phyloP scores from a whole-genome alignment of 2,329 filamentous ascomycete species.

The Fusarium sp. region DNA sequence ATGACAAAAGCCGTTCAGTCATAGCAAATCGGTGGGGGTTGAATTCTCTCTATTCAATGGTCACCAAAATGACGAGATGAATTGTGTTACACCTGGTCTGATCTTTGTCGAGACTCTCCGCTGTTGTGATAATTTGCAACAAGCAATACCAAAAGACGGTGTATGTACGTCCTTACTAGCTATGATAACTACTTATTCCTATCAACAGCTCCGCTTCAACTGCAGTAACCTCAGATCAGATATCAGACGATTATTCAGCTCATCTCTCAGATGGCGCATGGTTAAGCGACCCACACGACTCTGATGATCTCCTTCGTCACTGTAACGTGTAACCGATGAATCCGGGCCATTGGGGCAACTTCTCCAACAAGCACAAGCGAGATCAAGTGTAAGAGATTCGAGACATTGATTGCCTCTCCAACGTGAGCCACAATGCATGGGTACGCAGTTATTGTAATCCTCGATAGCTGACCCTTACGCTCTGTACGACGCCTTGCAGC shows the following conservation, averaged over 20 bases:
- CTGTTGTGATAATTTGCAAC: slow-evolving; percentile 4
- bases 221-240: not conserved
- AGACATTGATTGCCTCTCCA: not conserved
- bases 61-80: slow-evolving; percentile 26
- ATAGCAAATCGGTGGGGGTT: slow-evolving; percentile 23
- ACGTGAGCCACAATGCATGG: no score
- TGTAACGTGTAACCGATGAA: slow-evolving; percentile 13
- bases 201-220: not conserved
- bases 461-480: not conserved
- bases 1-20: slow-evolving; percentile 38
- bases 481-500: not conserved
- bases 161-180: slow-evolving; percentile 22
- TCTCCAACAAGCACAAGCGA: slow-evolving; percentile 16
- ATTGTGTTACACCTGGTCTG: slow-evolving; percentile 19
- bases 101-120: not conserved
- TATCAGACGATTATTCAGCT: slow-evolving; percentile 13
- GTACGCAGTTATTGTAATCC: no score
- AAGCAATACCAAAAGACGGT: slow-evolving; percentile 38
- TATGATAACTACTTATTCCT: not conserved
- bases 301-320: not conserved
- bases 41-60: not conserved
- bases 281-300: slow-evolving; percentile 13
- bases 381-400: not conserved
- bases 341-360: slow-evolving; percentile 4
- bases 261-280: not conserved